Conservation (phyloP, 495 filamentous ascomycete genomes). For the Penicillium malachiteum region DNA sequence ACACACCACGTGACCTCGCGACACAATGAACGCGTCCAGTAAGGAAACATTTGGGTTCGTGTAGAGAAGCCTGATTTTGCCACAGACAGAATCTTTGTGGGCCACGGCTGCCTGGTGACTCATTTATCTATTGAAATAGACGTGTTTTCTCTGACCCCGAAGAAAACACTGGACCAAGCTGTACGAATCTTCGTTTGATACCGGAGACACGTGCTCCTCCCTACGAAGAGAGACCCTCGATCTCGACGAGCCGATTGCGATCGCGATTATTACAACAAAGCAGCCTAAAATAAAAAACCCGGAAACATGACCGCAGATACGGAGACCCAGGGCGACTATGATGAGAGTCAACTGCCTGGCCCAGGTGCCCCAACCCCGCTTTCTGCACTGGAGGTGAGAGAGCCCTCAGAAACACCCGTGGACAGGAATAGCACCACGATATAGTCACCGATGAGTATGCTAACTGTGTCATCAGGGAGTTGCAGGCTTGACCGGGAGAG, state of each 20-base stretch:
- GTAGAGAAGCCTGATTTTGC: constrained; percentile 18
- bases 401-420: neutral
- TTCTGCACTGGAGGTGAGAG: constrained; percentile 74
- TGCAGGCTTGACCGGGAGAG: constrained; percentile 84
- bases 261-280: neutral
- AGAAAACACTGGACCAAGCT: too few relatives aligned
- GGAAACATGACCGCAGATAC: constrained; percentile 53
- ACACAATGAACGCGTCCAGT: constrained; percentile 39
- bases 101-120: constrained; percentile 3
- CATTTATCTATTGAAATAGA: neutral
- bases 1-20: constrained; percentile 43
- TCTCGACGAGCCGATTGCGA: neutral
- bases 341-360: constrained; percentile 65
- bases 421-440: too few relatives aligned
- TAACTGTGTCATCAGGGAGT: constrained; percentile 53
- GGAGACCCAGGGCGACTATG: constrained; percentile 57
- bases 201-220: constrained; percentile 7
- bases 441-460: neutral
- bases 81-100: constrained; percentile 18
- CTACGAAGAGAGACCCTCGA: neutral
- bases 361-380: constrained; percentile 96
- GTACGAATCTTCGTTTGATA: too few relatives aligned
- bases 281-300: neutral
- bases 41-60: constrained; percentile 16
- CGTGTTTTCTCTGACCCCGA: neutral